Base-by-base conservation (phyloP, 176 grass and related monocot genomes). In the Paspalum notatum region DNA sequence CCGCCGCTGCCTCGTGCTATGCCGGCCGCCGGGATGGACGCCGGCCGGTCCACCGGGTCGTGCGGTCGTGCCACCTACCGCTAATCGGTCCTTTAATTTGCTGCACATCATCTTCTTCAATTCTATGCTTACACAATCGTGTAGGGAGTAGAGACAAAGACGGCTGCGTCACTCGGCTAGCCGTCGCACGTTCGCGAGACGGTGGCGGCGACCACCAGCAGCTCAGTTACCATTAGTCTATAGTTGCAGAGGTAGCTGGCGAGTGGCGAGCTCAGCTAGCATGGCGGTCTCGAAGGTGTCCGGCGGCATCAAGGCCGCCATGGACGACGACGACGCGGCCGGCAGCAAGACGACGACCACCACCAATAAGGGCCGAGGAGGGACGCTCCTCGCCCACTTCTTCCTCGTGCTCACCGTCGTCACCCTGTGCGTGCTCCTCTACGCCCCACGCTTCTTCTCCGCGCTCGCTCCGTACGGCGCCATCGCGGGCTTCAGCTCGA, bases 341-440 rank as follows among this genome's bases (percentile, higher is more conserved):
- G 43, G 42, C 32, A 3, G 2, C 32, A 32, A 32, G 32, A 32
- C 32, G 32, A 32, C 32, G 32, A 32, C 32, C 32, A 32, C 32
- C 32, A 32, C 32, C 32, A 32, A 32, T 3, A n/a, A 20, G 53
- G 62, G 62, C 11, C 77, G 62, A 7, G 77, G 17, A 38, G 76
- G 82, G 72, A 53, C 68, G 70, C 12, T 53, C 66, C 13, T 47
- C 13, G 59, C 77, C 2, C 69, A 41, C 1, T 38, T 62, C 62
- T 20, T 82, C 66, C 84, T 89, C 39, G 38, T 80, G 4, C 60
- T 90, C 39, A 51, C 85, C 12, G 38, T 80, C 43, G 24, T 83
- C 12, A 2, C 39, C 68, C 63, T 80, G 18, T 89, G 78, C 79
- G 68, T 37, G 41, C 65, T 94, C 63, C 64, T 91, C 63, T 89